Evolutionary conservation across 371 early-diverging fungal genomes (phyloP).

Genomic region (Mucor circinelloides): DNA sequence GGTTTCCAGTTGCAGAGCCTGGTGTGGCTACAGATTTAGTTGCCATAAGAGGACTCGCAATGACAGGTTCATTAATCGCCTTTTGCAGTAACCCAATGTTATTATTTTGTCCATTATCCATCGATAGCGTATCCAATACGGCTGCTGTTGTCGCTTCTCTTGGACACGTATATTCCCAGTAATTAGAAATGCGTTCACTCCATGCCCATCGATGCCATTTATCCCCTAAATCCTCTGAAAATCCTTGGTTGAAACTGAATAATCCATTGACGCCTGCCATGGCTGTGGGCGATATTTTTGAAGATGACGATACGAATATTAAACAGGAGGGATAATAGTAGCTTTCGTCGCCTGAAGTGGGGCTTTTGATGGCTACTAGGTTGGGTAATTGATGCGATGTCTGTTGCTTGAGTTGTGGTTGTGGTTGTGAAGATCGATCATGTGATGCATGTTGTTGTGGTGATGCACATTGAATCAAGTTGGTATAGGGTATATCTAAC

Average conservation of each 20-base stretch:
- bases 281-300: conserved; percentile 26
- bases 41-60: conserved; percentile 39
- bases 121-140: conserved; percentile 18
- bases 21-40: conserved; percentile 35
- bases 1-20: conserved; percentile 4
- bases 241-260: conserved; percentile 37
- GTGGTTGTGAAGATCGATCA: background rate
- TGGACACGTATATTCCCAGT: conserved; percentile 26
- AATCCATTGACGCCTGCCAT: conserved; percentile 41
- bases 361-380: conserved; percentile 15
- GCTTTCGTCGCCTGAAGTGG: background rate
- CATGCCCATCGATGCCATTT: conserved; percentile 47
- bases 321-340: conserved; percentile 30
- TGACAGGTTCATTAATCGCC: conserved; percentile 32
- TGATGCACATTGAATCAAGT: conserved; percentile 2
- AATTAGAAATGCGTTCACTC: conserved; percentile 23
- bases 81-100: conserved; percentile 25
- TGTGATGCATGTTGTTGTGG: background rate
- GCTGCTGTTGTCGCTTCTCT: background rate
- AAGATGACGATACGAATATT: conserved; percentile 34
- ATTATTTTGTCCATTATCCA: background rate
- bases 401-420: background rate
- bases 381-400: conserved; percentile 8
- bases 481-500: conserved; percentile 35
- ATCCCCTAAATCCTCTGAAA: conserved; percentile 44